Conservation (phyloP, 1,284 basidiomycete genomes). For the Pterulicium gracile region DNA sequence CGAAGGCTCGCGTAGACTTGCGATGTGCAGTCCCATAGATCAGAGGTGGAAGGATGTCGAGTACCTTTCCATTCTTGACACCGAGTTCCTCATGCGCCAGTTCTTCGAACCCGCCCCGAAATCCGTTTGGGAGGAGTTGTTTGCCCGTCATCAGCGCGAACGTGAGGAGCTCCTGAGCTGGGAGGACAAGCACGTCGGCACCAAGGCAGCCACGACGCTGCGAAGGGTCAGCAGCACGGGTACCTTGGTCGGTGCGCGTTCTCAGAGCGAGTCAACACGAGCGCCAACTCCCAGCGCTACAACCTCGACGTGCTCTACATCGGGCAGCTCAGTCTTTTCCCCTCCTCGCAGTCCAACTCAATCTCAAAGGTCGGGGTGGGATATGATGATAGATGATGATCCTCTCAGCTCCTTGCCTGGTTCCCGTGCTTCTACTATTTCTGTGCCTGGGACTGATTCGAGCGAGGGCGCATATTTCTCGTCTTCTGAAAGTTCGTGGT, state of each 20-base stretch:
- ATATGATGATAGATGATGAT: too few relatives aligned
- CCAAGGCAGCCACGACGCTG: neutral
- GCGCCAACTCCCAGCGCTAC: too few relatives aligned
- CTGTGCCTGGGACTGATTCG: too few relatives aligned
- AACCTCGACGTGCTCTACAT: too few relatives aligned
- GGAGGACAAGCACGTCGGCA: neutral
- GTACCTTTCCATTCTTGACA: constrained; percentile 3
- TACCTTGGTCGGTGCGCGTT: neutral
- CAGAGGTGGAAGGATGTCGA: constrained; percentile 5
- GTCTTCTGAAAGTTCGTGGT: too few relatives aligned
- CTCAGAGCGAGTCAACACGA: too few relatives aligned
- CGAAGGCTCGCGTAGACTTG: constrained; percentile 1
- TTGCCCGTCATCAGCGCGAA: neutral
- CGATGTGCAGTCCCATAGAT: constrained; percentile 1
- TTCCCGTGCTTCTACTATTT: too few relatives aligned
- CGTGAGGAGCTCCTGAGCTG: neutral
- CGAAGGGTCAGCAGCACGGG: neutral
- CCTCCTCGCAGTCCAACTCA: too few relatives aligned
- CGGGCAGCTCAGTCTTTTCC: too few relatives aligned
- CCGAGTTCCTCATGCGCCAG: constrained; percentile 1
- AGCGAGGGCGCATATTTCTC: too few relatives aligned
- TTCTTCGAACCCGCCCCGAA: neutral
- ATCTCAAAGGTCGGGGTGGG: too few relatives aligned
- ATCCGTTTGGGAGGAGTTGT: neutral
- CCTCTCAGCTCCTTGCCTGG: too few relatives aligned